A percentile compares a stretch with the other conserved stretches of the same genome.
These are phyloP conservation scores for Dendrobium catenatum DNA, from an alignment of 106 monocot genomes.

Conservation along the genomic window DNA sequence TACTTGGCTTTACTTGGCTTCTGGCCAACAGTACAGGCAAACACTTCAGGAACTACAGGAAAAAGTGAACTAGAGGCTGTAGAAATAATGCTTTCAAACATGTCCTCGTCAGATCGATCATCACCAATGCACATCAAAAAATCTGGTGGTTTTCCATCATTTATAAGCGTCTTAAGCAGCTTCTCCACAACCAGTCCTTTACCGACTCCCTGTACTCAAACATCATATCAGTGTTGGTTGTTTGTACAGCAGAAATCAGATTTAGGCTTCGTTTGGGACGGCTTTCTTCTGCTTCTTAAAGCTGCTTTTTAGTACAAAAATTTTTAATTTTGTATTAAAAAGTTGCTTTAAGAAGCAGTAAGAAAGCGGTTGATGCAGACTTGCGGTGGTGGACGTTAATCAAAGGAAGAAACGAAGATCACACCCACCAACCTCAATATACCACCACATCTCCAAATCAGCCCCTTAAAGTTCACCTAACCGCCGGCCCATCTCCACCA, in stretches of 20 bases:
- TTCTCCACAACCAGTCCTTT: constrained; percentile 3
- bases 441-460: too few relatives aligned
- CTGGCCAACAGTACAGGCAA: constrained; percentile 55
- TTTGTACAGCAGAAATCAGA: not conserved
- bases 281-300: too few relatives aligned
- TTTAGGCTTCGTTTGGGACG: not conserved
- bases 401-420: too few relatives aligned
- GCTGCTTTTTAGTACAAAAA: too few relatives aligned
- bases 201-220: constrained; percentile 1
- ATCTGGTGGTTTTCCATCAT: not conserved
- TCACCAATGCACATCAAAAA: constrained; percentile 1
- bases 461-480: too few relatives aligned
- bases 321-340: too few relatives aligned
- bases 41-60: constrained; percentile 32
- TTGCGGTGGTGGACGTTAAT: too few relatives aligned
- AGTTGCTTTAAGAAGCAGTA: too few relatives aligned
- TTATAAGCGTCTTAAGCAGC: not conserved
- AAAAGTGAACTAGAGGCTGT: constrained; percentile 12
- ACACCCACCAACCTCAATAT: too few relatives aligned
- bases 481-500: too few relatives aligned
- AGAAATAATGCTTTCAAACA: constrained; percentile 41
- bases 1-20: constrained; percentile 54
- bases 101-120: constrained; percentile 55
- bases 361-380: too few relatives aligned
- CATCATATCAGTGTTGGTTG: not conserved